A percentile compares a stretch with the other conserved stretches of the same genome.
phyloP scores from a whole-genome alignment of 164 flowering plant species.

The Malania oleifera region DNA sequence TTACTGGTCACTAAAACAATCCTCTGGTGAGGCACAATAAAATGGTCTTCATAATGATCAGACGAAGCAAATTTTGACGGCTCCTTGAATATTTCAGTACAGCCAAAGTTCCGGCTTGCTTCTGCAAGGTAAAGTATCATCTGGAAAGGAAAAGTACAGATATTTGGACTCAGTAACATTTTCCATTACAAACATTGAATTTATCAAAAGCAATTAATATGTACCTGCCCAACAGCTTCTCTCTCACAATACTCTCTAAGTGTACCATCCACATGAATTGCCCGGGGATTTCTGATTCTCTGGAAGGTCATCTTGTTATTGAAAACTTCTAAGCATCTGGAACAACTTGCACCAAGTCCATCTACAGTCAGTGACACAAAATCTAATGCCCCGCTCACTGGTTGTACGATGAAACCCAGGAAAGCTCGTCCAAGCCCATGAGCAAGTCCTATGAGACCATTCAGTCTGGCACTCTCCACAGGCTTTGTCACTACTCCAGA shows the following conservation, averaged over 20 bases:
- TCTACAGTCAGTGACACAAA: constrained; percentile 92
- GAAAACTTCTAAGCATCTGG: constrained; percentile 76
- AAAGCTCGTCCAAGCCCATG: constrained; percentile 90
- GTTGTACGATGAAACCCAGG: constrained; percentile 83
- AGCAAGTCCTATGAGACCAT: constrained; percentile 88
- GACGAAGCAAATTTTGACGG: constrained; percentile 94
- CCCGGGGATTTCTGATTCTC: constrained; percentile 83
- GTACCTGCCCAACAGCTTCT: constrained; percentile 94
- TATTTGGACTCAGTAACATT: background rate
- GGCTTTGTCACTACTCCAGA: constrained; percentile 96
- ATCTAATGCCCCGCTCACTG: constrained; percentile 95
- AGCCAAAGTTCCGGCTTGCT: constrained; percentile 85
- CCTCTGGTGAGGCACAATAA: constrained; percentile 58
- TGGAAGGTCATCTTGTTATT: constrained; percentile 44
- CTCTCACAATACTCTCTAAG: constrained; percentile 77
- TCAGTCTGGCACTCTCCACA: constrained; percentile 84
- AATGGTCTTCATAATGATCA: constrained; percentile 86
- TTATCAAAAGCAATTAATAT: background rate
- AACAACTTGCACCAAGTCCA: constrained; percentile 96
- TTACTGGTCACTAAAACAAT: constrained; percentile 79
- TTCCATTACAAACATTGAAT: background rate
- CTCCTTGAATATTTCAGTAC: constrained; percentile 94
- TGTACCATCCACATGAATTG: constrained; percentile 60
- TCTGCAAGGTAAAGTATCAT: constrained; percentile 89
- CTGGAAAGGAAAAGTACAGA: constrained; percentile 33